phyloP scores from a whole-genome alignment of 306 rosid genomes.

The Pyrus betulifolia region DNA sequence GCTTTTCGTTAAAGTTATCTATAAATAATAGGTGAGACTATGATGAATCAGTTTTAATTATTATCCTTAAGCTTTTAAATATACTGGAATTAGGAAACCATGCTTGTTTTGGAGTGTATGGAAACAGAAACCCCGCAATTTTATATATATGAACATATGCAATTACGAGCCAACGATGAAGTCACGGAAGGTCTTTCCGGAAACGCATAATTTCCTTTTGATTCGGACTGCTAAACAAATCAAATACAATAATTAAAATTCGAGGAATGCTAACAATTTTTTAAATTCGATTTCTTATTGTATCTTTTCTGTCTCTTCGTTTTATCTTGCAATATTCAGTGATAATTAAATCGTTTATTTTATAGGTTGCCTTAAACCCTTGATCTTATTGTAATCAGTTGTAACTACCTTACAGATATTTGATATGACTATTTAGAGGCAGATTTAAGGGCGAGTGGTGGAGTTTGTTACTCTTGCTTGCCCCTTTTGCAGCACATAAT shows the following conservation, averaged over 20 bases:
- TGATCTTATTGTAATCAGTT: too few relatives aligned
- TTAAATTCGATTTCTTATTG: background rate
- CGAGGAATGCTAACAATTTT: background rate
- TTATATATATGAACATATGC: background rate
- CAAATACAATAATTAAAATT: background rate
- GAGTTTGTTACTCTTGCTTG: background rate
- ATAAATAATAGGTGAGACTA: background rate
- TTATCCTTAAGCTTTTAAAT: background rate
- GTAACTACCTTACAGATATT: background rate
- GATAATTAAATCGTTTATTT: too few relatives aligned
- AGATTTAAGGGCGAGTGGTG: background rate
- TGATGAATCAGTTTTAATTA: background rate
- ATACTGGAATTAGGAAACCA: background rate
- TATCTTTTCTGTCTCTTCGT: background rate
- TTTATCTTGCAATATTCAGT: too few relatives aligned
- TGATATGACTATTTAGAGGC: background rate
- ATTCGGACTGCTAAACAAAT: background rate
- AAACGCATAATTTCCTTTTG: background rate
- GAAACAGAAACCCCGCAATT: background rate
- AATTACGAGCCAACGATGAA: background rate
- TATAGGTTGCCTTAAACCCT: too few relatives aligned
- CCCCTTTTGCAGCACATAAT: too few relatives aligned
- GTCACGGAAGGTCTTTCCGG: background rate
- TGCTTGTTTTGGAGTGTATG: background rate
- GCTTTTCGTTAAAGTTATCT: too few relatives aligned